Percentiles rank a stretch among this genome's conserved stretches.
Conservation (phyloP, 371 early-diverging fungal species). For the Funneliformis caledonium region DNA sequence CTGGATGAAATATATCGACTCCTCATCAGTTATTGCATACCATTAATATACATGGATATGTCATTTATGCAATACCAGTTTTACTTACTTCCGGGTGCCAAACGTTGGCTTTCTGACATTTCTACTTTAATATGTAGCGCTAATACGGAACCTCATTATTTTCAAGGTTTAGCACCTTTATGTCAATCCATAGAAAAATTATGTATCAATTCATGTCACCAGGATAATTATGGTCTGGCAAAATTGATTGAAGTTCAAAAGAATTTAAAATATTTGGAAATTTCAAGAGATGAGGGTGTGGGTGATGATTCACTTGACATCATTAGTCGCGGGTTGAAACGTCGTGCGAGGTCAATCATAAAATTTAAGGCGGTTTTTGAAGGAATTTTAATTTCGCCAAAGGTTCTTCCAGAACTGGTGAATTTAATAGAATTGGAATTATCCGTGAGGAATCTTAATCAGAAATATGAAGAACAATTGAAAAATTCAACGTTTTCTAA, state of each 20-base stretch:
- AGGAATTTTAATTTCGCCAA: background rate
- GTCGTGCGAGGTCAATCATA: background rate
- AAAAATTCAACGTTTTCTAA: background rate
- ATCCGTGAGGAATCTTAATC: background rate
- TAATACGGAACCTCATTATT: background rate
- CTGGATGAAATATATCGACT: background rate
- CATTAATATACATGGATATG: background rate
- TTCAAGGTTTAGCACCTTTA: background rate
- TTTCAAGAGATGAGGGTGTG: background rate
- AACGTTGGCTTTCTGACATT: background rate
- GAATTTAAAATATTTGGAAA: background rate
- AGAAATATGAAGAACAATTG: background rate
- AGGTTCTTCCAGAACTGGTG: background rate
- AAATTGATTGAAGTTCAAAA: background rate
- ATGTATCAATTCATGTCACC: background rate
- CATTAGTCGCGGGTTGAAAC: background rate
- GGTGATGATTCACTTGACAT: too few species aligned
- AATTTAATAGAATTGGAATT: background rate
- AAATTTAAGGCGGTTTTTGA: background rate
- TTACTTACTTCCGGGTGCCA: background rate
- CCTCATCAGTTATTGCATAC: background rate
- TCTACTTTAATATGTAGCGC: background rate
- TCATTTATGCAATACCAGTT: background rate
- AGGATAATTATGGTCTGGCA: slow-evolving; percentile 7
- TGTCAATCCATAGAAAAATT: background rate